Evolutionary conservation across 352 stramenopile genomes (phyloP).

Genomic region (Blastocystis sp.): DNA sequence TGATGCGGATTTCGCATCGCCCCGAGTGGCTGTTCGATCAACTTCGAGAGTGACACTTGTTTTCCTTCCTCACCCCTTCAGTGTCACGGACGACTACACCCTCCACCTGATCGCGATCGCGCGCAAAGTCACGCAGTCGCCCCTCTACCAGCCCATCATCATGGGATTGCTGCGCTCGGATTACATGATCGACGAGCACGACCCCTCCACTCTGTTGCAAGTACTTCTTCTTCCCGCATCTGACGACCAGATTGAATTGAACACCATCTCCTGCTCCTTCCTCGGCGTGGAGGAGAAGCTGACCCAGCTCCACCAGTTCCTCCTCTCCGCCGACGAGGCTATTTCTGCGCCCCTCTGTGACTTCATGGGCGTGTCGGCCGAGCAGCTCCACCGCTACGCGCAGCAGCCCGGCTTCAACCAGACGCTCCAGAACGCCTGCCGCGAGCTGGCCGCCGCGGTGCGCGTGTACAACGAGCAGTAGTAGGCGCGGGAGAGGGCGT

Average conservation of each 20-base stretch:
- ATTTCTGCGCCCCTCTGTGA: not conserved
- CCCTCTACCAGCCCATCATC: slow-evolving; percentile 78
- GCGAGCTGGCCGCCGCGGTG: not conserved
- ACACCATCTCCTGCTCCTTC: slow-evolving; percentile 96
- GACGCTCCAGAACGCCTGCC: slow-evolving; percentile 1
- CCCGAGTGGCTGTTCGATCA: slow-evolving; percentile 39
- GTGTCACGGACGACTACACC: slow-evolving; percentile 79
- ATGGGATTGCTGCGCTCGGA: slow-evolving; percentile 86
- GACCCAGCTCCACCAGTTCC: slow-evolving; percentile 83
- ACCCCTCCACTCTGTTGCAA: slow-evolving; percentile 70
- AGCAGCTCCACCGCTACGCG: not conserved
- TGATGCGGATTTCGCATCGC: slow-evolving; percentile 29
- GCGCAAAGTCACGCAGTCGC: slow-evolving; percentile 76
- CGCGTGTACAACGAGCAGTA: slow-evolving; percentile 7
- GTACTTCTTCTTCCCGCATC: slow-evolving; percentile 75
- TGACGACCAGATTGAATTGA: slow-evolving; percentile 88
- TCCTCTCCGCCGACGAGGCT: slow-evolving; percentile 68
- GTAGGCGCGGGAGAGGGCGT: not conserved
- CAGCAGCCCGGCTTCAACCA: slow-evolving; percentile 8
- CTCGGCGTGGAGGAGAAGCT: slow-evolving; percentile 87
- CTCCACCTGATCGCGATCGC: slow-evolving; percentile 79
- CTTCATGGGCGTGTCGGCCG: not conserved
- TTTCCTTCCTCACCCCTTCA: not conserved
- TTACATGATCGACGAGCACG: slow-evolving; percentile 87
- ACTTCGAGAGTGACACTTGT: slow-evolving; percentile 15